Evolutionary conservation across 2,329 filamentous ascomycete species (phyloP), one percentile per base, ranked within the genome.

Genomic region (Fusarium sp.): DNA sequence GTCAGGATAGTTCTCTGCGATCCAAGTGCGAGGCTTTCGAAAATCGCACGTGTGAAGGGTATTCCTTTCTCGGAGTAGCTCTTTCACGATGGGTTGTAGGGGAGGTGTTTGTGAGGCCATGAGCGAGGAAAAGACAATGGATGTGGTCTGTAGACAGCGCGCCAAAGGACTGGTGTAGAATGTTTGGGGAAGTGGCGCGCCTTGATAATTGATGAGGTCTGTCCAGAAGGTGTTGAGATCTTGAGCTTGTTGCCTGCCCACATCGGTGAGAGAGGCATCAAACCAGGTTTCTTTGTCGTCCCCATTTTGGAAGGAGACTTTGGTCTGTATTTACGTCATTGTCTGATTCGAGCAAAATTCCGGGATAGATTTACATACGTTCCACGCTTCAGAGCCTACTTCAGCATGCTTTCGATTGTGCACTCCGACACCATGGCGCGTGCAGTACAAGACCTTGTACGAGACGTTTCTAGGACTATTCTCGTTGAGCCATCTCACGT

Each of bases 41-140:
- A 85, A 82, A 74, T 91, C 88, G 73, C 89, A 91, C 0, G 88
- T 90, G 73, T 91, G 88, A 55, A 85, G 80, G 10, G 86, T 88
- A 59, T 89, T 82, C 4, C 85, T 84, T 75, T 91, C 89, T 21
- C 89, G 81, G 15, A 90, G 79, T 6, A 84, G 74, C 60, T 91
- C 88, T 73, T 88, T 89, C 71, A 91, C 77, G 3, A 83, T 77
- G 0, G 87, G 87, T 7, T 75, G 77, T 64, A 88, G 88, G 0
- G 80, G 78, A 13, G 68, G 73, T 75, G 39, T 84, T 67, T 57
- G 79, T 50, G 68, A 62, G 14, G 69, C 57, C 55, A 77, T 70
- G 8, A 89, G 75, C 1, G 80, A 80, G 0, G 74, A 71, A 70
- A 87, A 90, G 7, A 85, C 84, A 4, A 86, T 75, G 26, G 80